Percentiles rank a stretch among this genome's conserved stretches.
Evolutionary conservation across 1,284 basidiomycete species (phyloP).

Genomic region (Rhodotorula sp.): DNA sequence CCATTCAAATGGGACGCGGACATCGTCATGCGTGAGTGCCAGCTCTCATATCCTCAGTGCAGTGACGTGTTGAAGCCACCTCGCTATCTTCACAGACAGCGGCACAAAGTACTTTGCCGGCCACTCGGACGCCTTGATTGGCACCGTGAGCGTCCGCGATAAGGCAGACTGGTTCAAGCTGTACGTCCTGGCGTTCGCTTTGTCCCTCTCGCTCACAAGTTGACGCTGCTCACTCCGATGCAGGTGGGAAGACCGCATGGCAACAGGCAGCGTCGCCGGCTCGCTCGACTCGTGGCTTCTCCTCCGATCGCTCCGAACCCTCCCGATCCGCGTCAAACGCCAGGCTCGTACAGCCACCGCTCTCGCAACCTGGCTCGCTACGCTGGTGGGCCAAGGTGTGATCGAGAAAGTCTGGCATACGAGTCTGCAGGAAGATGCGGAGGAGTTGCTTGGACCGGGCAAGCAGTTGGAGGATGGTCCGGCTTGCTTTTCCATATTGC

Average conservation of each 20-base stretch:
- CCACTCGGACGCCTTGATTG: constrained; percentile 79
- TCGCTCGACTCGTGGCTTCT: constrained; percentile 78
- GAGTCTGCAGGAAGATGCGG: constrained; percentile 61
- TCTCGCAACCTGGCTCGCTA: constrained; percentile 69
- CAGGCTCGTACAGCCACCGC: constrained; percentile 71
- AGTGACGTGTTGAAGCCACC: not conserved
- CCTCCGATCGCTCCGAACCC: constrained; percentile 78
- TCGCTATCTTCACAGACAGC: not conserved
- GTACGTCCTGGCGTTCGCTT: not conserved
- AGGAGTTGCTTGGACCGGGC: constrained; percentile 15
- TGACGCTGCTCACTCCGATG: not conserved
- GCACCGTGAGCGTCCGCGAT: constrained; percentile 71
- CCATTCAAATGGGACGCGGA: constrained; percentile 83
- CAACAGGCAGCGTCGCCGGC: constrained; percentile 45
- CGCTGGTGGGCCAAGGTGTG: constrained; percentile 56
- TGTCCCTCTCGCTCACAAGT: not conserved
- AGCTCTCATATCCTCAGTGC: not conserved
- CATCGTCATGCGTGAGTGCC: constrained; percentile 41
- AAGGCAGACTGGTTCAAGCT: constrained; percentile 65
- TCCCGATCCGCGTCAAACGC: constrained; percentile 71
- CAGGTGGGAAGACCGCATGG: constrained; percentile 62
- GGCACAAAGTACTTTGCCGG: constrained; percentile 77
- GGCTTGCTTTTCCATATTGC: constrained; percentile 55
- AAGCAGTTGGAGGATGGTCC: constrained; percentile 79
- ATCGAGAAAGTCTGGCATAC: constrained; percentile 73